Conservation (phyloP, 2,329 filamentous ascomycete species). For the Beauveria bassiana region DNA sequence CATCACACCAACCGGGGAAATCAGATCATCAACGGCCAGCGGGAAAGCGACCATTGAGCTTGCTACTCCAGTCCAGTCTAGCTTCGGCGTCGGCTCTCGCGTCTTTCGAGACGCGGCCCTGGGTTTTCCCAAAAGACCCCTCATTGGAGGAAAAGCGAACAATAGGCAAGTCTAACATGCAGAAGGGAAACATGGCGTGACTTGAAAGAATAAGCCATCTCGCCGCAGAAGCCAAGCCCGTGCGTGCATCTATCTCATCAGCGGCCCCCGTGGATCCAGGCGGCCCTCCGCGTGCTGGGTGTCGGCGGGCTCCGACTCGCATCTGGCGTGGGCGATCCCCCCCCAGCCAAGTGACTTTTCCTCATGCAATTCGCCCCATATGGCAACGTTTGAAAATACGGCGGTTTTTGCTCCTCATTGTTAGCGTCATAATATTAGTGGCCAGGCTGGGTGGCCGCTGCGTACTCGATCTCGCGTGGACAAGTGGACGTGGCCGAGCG, state of each 20-base stretch:
- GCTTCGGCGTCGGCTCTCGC: background rate
- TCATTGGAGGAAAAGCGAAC: background rate
- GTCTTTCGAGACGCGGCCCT: background rate
- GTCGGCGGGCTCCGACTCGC: constrained; percentile 22
- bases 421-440: background rate
- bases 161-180: background rate
- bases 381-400: background rate
- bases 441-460: background rate
- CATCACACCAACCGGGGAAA: background rate
- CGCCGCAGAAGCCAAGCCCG: background rate
- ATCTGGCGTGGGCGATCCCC: background rate
- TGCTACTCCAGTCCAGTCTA: background rate
- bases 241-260: background rate
- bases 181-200: constrained; percentile 1
- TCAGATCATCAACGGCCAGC: background rate
- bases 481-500: background rate
- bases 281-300: constrained; percentile 16
- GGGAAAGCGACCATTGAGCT: background rate
- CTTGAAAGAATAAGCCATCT: background rate
- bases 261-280: constrained; percentile 11
- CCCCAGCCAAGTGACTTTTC: background rate
- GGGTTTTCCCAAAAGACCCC: background rate
- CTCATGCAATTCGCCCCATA: background rate
- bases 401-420: background rate
- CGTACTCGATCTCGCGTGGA: background rate